phyloP scores from a whole-genome alignment of 768 basidiomycete species.

The Chalciporus piperatus region DNA sequence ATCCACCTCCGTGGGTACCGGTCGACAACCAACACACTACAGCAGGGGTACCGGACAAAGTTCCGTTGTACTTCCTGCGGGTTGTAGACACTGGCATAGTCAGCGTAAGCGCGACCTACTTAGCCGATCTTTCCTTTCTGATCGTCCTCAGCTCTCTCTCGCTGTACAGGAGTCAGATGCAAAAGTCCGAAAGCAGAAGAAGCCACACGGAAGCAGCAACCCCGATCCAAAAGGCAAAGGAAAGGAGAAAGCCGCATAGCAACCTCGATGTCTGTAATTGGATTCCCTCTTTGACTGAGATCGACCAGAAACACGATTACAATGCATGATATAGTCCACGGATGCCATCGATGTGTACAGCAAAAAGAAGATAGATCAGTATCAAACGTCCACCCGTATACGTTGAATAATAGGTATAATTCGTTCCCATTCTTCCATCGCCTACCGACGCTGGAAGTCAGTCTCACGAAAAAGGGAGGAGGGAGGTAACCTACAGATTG shows the following conservation, averaged over 20 bases:
- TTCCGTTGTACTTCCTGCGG: constrained; percentile 72
- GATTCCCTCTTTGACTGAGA: background rate
- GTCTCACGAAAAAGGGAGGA: constrained; percentile 1
- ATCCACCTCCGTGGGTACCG: constrained; percentile 80
- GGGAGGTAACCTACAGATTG: constrained; percentile 57
- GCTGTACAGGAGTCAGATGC: constrained; percentile 78
- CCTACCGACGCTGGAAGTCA: constrained; percentile 39
- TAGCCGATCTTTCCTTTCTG: background rate
- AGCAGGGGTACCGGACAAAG: constrained; percentile 55
- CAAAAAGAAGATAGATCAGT: constrained; percentile 20
- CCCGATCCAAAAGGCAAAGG: constrained; percentile 11
- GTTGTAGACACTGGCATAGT: constrained; percentile 84
- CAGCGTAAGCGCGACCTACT: constrained; percentile 46
- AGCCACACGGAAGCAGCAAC: background rate
- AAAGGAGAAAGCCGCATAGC: constrained; percentile 6
- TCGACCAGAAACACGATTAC: constrained; percentile 7
- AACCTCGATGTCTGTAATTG: background rate
- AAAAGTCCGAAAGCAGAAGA: constrained; percentile 43
- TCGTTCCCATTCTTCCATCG: constrained; percentile 97
- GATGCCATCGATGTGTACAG: constrained; percentile 10
- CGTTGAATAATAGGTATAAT: constrained; percentile 92
- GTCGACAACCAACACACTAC: constrained; percentile 71
- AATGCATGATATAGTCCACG: constrained; percentile 8
- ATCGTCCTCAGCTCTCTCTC: constrained; percentile 55
- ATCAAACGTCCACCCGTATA: constrained; percentile 87